Base-by-base conservation (phyloP, 179 eudicot genomes). In the Amaranthus tricolor region DNA sequence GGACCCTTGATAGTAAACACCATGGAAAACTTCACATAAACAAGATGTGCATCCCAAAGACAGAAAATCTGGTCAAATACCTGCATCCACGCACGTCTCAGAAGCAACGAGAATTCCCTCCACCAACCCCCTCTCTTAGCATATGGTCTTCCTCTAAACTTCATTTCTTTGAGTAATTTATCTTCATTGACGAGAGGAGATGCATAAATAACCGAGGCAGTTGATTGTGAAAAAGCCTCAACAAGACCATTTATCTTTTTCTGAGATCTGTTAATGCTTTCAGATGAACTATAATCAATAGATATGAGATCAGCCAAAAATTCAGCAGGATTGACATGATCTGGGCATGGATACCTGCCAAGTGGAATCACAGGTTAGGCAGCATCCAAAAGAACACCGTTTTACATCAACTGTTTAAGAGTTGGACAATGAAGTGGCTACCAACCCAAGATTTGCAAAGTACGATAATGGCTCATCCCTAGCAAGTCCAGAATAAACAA, bases 1-100 rank as follows among this genome's bases (percentile, higher is more conserved):
- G 2, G 40, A 31, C 40, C 40, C 40, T 31, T 31, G 40, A 31
- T 31, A 1, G 40, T 2, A 31, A 31, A 31, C 40, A 31, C 3
- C 40, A 2, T 31, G n/a, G 43, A 68, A 15, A 43, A 54, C 51
- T 14, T 61, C 20, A 78, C n/a, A 43, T 13, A 55, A 31, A 74
- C 1, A 60, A 77, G 52, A 60, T 6, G 44, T 47, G 51, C 16
- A 24, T 31, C 40, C 40, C 59, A 68, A 60, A 65, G 21, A 62
- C n/a, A 47, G 53, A 76, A 47, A 31, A 53, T 0, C 13, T 53
- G 50, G 71, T 51, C 68, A 80, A 54, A 47, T 45, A 93, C 99
- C 97, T 95, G 99, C 98, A 93, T 88, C 99, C 99, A 95, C 12
- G 99, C 99, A 78, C 99, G 97, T 85, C 83, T 89, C 67, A 95